These are phyloP conservation scores for Lasiodiplodia gonubiensis DNA, from an alignment of 2,329 filamentous ascomycete genomes.

Conservation along the genomic window DNA sequence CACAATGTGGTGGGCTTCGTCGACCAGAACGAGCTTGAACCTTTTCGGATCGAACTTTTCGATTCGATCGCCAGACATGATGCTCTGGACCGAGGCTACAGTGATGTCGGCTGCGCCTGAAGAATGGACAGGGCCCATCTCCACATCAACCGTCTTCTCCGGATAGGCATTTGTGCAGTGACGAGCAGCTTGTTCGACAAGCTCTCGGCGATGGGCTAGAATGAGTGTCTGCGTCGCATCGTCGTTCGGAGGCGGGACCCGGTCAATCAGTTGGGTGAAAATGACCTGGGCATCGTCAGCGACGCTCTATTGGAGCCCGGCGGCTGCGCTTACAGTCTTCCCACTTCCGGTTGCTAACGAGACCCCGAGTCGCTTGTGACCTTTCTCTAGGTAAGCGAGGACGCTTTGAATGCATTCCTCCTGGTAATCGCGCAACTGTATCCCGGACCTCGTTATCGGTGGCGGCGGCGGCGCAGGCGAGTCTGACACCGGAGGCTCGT, in stretches of 20 bases:
- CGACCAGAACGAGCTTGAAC: constrained; percentile 92
- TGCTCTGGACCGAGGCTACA: constrained; percentile 85
- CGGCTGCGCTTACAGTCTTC: constrained; percentile 70
- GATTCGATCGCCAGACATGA: constrained; percentile 78
- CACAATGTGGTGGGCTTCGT: constrained; percentile 97
- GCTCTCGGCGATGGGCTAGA: constrained; percentile 86
- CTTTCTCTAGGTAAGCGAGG: constrained; percentile 68
- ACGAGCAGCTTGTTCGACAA: constrained; percentile 89
- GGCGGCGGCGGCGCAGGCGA: constrained; percentile 29
- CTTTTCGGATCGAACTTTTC: constrained; percentile 76
- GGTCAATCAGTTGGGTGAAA: constrained; percentile 92
- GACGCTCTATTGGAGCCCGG: neutral
- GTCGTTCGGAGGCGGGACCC: constrained; percentile 64
- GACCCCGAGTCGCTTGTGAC: constrained; percentile 80
- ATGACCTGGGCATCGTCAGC: constrained; percentile 67
- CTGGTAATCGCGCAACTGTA: constrained; percentile 81
- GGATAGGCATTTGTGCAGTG: constrained; percentile 87
- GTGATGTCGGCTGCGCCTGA: constrained; percentile 89
- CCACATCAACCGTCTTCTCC: constrained; percentile 79
- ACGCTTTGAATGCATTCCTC: constrained; percentile 90
- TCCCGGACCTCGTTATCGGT: constrained; percentile 32
- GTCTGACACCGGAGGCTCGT: constrained; percentile 12
- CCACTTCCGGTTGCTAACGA: constrained; percentile 88
- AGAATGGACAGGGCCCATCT: constrained; percentile 82
- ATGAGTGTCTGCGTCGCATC: constrained; percentile 81